phyloP scores from a whole-genome alignment of 495 filamentous ascomycete genomes.

The Neurospora hispaniola region DNA sequence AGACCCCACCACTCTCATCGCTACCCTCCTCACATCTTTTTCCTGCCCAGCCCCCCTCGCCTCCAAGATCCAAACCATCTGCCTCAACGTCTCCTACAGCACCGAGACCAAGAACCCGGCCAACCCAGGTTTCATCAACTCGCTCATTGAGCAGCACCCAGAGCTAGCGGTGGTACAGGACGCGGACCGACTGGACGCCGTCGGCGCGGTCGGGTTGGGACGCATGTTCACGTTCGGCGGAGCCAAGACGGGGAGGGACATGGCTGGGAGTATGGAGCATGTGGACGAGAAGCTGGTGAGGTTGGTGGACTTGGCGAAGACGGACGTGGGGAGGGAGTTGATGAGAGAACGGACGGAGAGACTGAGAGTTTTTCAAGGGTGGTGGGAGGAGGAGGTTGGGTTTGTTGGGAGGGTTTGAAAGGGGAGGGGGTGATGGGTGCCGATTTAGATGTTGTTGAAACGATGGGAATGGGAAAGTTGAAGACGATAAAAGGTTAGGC shows the following conservation, averaged over 20 bases:
- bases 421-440: background rate
- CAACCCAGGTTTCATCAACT: conserved; percentile 24
- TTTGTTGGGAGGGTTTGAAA: conserved; percentile 6
- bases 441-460: background rate
- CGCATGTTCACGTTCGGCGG: conserved; percentile 69
- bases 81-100: conserved; percentile 66
- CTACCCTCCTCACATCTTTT: conserved; percentile 45
- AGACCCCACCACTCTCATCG: conserved; percentile 44
- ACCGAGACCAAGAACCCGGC: conserved; percentile 53
- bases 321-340: conserved; percentile 54
- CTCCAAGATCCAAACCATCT: conserved; percentile 53
- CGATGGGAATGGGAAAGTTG: background rate
- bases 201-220: conserved; percentile 76
- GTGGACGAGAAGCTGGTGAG: conserved; percentile 69
- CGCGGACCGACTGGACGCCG: conserved; percentile 80
- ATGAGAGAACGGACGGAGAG: conserved; percentile 54
- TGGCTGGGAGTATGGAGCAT: conserved; percentile 59
- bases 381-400: conserved; percentile 60
- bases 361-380: conserved; percentile 50
- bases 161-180: conserved; percentile 83
- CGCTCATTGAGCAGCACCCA: conserved; percentile 46
- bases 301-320: conserved; percentile 78
- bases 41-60: conserved; percentile 47
- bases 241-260: conserved; percentile 39
- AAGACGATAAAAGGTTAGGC: background rate